Base-by-base conservation (phyloP, 2,329 filamentous ascomycete genomes). In the Diaporthe sp. region DNA sequence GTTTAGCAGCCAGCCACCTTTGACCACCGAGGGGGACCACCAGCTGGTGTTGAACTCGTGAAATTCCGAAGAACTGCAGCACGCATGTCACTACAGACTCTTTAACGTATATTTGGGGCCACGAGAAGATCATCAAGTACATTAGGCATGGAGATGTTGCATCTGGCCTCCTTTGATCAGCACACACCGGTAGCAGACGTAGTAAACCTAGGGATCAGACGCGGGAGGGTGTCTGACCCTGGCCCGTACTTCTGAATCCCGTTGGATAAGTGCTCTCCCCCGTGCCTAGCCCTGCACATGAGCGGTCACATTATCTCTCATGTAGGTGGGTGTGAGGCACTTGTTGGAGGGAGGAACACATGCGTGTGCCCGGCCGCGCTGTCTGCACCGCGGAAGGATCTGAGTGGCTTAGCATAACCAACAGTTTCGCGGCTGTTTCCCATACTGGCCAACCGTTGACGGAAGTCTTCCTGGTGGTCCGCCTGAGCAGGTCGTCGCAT, bases 221-320 rank as follows among this genome's bases (percentile, higher is more conserved):
- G 6, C 12, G 52, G 13, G 45, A 25, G 45, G 22, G 61, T 19
- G 45, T 10, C 22, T 52, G 30, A 30, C 35, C 22, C 61, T 25
- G 33, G 30, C 45, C 12, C 19, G 61, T 67, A 25, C 30, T 38
- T 38, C 30, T 50, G 30, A 8, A 19, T 22, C 7, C n/a, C 33
- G 30, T 50, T 35, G 22, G 45, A 67, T 33, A 35, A 25, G 38
- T n/a, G 25, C 25, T 22, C 22, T n/a, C 28, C 42, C 28, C 42
- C 19, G 1, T 25, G 9, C 19, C 15, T n/a, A 8, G 30, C 47
- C 61, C 42, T 67, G 45, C 22, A 71, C 25, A 25, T 55, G 66
- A 75, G 64, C 40, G 28, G 50, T 74, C 66, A 71, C 74, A 70
- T 74, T 73, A 66, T 52, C 38, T 35, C 47, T 35, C 38, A 40